Conservation (phyloP, 192 early-diverging fungal species). For the Backusella australiensis region DNA sequence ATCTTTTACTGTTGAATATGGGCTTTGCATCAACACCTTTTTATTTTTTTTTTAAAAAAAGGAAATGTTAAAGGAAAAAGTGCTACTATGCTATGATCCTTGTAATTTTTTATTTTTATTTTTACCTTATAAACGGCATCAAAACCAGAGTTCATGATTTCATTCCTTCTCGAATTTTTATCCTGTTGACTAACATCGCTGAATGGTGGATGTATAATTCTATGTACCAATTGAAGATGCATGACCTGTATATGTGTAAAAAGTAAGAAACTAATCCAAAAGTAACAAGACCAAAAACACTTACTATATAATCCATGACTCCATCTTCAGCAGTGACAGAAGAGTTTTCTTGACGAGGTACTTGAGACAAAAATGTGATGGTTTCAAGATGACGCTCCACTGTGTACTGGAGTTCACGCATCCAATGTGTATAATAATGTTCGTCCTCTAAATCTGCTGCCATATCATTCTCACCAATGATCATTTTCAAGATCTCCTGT, state of each 20-base stretch:
- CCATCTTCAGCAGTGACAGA: constrained; percentile 35
- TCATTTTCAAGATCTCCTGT: constrained; percentile 18
- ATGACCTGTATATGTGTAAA: constrained; percentile 22
- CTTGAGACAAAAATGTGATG: constrained; percentile 36
- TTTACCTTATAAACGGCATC: constrained; percentile 37
- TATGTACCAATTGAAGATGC: constrained; percentile 34
- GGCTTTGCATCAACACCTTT: constrained; percentile 19
- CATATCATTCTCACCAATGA: constrained; percentile 9
- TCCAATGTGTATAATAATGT: constrained; percentile 30
- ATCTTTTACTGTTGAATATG: constrained; percentile 15
- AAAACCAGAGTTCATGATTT: constrained; percentile 38
- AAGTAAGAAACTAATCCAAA: not conserved
- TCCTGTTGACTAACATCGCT: constrained; percentile 21
- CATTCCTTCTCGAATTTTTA: constrained; percentile 27
- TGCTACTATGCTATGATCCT: not conserved
- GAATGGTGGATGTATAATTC: constrained; percentile 29
- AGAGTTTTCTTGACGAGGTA: constrained; percentile 1
- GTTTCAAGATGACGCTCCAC: constrained; percentile 38
- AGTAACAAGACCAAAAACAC: not conserved
- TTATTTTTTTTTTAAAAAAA: not conserved
- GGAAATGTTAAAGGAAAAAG: not conserved
- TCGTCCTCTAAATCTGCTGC: not conserved
- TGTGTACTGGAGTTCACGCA: constrained; percentile 39
- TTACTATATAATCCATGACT: constrained; percentile 35
- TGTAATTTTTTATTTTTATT: not conserved